Evolutionary conservation across 768 basidiomycete genomes (phyloP), one percentile per base, ranked within the genome.

Genomic region (Omphalotus guepiniiformis): DNA sequence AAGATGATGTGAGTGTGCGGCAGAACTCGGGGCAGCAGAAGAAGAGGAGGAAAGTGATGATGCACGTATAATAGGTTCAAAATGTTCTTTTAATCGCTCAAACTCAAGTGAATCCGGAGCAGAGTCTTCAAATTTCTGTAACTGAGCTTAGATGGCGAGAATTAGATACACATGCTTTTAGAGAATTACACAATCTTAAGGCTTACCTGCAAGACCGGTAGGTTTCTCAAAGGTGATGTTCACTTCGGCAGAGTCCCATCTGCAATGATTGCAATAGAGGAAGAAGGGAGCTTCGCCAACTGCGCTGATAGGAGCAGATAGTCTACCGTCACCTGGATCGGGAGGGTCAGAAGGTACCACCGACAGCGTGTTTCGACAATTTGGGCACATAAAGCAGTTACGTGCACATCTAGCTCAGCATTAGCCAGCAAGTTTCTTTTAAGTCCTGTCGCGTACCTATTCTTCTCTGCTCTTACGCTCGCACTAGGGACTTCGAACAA

Each of bases 401-500:
- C 96, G 79, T 15, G 95, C 93, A 65, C 96, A 99, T 79, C 96
- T 97, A 61, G 6, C 15, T 52, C 47, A 41, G 11, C 46, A 35
- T n/a, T n/a, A 25, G 21, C 15, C 27, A 32, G 46, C 16, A 11
- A 32, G 41, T 39, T 34, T n/a, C 2, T 29, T 23, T 4, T 1
- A 21, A 25, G 6, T 6, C 28, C 30, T 4, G 9, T 42, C 0
- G 25, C 67, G 55, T 53, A 90, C 95, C 94, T 78, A 60, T 96
- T 97, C 76, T 93, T 95, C 68, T 99, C 96, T 11, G 89, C 93
- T 46, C 96, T 77, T n/a, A 99, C 96, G 58, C 93, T 96, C 2
- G 96, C 96, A 62, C 87, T 93, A 1, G 96, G 95, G 9, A 99
- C 96, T 63, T 99, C 96, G 64, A 98, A 99, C 15, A 97, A 74